A percentile compares a stretch with the other conserved stretches of the same genome.
These are phyloP conservation scores for Tympanopsis confertula DNA, from an alignment of 2,329 filamentous ascomycete species.

Conservation along the genomic window DNA sequence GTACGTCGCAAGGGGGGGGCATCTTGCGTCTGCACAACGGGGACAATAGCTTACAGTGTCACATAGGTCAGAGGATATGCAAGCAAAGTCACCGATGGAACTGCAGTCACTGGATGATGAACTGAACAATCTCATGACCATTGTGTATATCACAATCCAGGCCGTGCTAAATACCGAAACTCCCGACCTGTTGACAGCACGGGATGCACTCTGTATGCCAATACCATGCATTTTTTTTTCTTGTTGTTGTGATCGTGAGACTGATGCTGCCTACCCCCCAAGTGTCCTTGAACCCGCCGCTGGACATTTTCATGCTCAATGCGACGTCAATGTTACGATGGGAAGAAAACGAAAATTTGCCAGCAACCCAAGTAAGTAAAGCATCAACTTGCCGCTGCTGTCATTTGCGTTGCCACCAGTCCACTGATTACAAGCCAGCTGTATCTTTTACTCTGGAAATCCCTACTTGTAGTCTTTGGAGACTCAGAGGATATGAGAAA, in stretches of 20 bases:
- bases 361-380: slow-evolving; percentile 47
- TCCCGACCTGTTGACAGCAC: slow-evolving; percentile 31
- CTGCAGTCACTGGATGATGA: slow-evolving; percentile 44
- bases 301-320: neutral
- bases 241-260: slow-evolving; percentile 12
- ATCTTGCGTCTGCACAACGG: slow-evolving; percentile 4
- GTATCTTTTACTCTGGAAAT: slow-evolving; percentile 83
- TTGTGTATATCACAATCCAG: slow-evolving; percentile 50
- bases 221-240: slow-evolving; percentile 2
- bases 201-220: slow-evolving; percentile 37
- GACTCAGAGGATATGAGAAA: slow-evolving; percentile 61
- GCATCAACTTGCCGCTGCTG: slow-evolving; percentile 6
- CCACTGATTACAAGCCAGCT: slow-evolving; percentile 32
- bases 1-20: slow-evolving; percentile 22
- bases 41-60: slow-evolving; percentile 4
- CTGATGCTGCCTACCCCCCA: slow-evolving; percentile 28
- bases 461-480: slow-evolving; percentile 74
- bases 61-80: slow-evolving; percentile 33
- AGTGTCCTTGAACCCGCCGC: slow-evolving; percentile 3
- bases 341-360: slow-evolving; percentile 28
- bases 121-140: slow-evolving; percentile 50
- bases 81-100: slow-evolving; percentile 22
- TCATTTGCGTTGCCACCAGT: slow-evolving; percentile 11
- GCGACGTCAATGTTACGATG: neutral
- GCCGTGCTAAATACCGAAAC: slow-evolving; percentile 39